These are phyloP conservation scores for Talinum fruticosum DNA, from an alignment of 148 eudicot species.

Conservation along the genomic window DNA sequence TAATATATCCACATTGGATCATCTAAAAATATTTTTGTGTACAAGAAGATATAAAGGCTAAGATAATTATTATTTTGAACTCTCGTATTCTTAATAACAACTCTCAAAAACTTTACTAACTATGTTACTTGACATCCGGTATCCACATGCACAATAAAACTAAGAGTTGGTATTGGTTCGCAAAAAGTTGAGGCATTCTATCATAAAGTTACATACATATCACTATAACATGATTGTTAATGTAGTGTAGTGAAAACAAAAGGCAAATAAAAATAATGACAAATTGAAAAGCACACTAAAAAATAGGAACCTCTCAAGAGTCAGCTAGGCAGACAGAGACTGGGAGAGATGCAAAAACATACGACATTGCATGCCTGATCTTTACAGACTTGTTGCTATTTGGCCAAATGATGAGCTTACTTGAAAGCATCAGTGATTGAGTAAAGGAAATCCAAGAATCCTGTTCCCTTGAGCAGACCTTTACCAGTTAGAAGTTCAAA, in stretches of 20 bases:
- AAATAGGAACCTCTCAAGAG: background rate
- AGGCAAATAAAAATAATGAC: background rate
- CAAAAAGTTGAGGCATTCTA: no score
- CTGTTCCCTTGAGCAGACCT: constrained; percentile 94
- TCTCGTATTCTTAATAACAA: no score
- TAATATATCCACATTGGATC: no score
- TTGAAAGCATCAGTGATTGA: constrained; percentile 64
- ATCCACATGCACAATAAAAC: no score
- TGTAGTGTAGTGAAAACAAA: background rate
- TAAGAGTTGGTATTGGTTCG: no score
- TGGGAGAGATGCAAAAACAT: background rate
- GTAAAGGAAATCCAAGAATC: constrained; percentile 93
- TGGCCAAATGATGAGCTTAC: constrained; percentile 20
- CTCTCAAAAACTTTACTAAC: no score
- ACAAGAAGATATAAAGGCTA: no score
- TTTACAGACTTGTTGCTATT: background rate
- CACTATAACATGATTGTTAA: background rate
- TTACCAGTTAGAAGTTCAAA: constrained; percentile 92
- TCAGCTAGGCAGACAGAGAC: background rate
- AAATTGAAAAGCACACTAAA: background rate
- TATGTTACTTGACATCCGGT: no score
- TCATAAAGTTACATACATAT: background rate
- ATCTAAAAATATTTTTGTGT: no score
- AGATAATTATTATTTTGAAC: no score
- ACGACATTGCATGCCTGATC: background rate